Evolutionary conservation across 495 filamentous ascomycete species (phyloP).

Genomic region (Podospora pseudoanserina): DNA sequence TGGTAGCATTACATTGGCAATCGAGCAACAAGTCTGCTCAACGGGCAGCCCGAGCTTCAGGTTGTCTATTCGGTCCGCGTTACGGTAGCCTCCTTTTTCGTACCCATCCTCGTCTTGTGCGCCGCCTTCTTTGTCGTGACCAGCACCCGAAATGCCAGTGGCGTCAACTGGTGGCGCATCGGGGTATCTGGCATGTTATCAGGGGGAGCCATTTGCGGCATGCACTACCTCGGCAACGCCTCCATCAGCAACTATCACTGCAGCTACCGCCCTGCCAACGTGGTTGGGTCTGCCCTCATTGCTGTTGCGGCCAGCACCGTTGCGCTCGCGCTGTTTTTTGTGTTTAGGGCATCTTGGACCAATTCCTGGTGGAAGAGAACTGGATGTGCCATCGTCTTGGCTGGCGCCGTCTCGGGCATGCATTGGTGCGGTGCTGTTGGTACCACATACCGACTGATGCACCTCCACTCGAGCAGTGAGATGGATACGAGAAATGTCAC

Average conservation of each 20-base stretch:
- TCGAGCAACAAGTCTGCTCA: slow-evolving; percentile 65
- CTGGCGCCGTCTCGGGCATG: slow-evolving; percentile 77
- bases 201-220: slow-evolving; percentile 73
- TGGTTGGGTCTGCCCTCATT: slow-evolving; percentile 69
- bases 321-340: slow-evolving; percentile 73
- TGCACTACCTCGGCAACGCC: slow-evolving; percentile 86
- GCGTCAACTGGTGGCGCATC: slow-evolving; percentile 55
- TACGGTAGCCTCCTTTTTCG: slow-evolving; percentile 74
- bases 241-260: slow-evolving; percentile 76
- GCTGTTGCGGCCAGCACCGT: slow-evolving; percentile 64
- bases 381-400: slow-evolving; percentile 62
- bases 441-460: slow-evolving; percentile 57
- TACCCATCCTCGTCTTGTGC: slow-evolving; percentile 71
- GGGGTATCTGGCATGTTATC: slow-evolving; percentile 61
- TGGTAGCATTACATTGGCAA: slow-evolving; percentile 75
- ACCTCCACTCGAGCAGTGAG: slow-evolving; percentile 30
- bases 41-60: slow-evolving; percentile 59
- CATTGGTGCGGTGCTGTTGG: slow-evolving; percentile 80
- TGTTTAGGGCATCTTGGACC: slow-evolving; percentile 71
- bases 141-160: slow-evolving; percentile 55
- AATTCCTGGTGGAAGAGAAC: slow-evolving; percentile 71
- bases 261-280: slow-evolving; percentile 50
- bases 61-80: slow-evolving; percentile 69
- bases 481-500: slow-evolving; percentile 52
- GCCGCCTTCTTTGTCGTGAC: slow-evolving; percentile 68